Evolutionary conservation across 768 basidiomycete species (phyloP), one percentile per base, ranked within the genome.

Genomic region (Cantharellus anzutake): DNA sequence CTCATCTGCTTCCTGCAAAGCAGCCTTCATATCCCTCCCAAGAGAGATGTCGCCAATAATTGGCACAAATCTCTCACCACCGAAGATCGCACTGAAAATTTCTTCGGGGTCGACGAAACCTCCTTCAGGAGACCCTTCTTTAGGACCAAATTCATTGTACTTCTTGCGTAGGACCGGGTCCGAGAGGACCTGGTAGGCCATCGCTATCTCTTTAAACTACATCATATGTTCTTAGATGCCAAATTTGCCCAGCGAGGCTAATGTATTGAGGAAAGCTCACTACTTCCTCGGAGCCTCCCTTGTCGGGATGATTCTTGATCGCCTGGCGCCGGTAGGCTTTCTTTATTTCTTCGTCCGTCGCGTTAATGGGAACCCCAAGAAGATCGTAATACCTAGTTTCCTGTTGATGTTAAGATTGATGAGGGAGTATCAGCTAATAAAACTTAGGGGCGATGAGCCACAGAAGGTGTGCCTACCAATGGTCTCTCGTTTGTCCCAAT

Each of bases 331-430:
- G 80, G 71, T 94, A 93, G 2, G 91, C 85, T 68, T 86, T 91
- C 76, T 93, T 93, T 68, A 94, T 77, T 56, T 93, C 90, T 16
- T 90, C 88, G 3, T 78, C 76, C 14, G 82, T 81, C 4, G 89
- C 89, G 63, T 80, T 78, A 16, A 85, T 75, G 0, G 83, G 70
- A 1, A 93, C 77, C 4, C 85, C 86, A 3, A 93, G 74, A 29
- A 86, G 75, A 67, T 94, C 89, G 66, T 93, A 94, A 71, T 92
- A 93, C n/a, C 77, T 82, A 0, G 85, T 91, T 67, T 94, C 90
- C 42, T 55, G 52, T 29, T 29, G 29, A 29, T 48, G 11, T 29
- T 14, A 11, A 11, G 11, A 55, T 11, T 7, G 52, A 37, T 11
- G 35, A 48, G 11, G 44, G 29, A 11, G 44, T 48, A 29, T 48